Conservation (phyloP, 768 basidiomycete species). For the Mycena galericulata region DNA sequence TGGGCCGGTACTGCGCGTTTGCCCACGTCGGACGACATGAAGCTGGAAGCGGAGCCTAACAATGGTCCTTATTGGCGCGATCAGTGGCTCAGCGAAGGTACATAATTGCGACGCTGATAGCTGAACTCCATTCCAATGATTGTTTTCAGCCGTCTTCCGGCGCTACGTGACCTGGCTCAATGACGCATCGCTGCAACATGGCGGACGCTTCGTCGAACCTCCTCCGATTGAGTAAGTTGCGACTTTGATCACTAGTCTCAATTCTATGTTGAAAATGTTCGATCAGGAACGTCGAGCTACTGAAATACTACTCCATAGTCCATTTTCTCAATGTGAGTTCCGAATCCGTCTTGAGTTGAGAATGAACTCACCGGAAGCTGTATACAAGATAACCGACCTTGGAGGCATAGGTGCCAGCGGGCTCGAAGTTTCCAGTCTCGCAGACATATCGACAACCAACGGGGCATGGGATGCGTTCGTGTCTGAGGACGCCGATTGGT, state of each 20-base stretch:
- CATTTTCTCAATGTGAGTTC: constrained; percentile 16
- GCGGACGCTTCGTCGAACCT: constrained; percentile 23
- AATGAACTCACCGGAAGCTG: not conserved
- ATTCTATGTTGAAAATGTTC: no score
- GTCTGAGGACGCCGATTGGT: constrained; percentile 61
- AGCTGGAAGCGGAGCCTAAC: not conserved
- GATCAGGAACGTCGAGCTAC: constrained; percentile 12
- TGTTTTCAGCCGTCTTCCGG: not conserved
- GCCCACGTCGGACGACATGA: not conserved
- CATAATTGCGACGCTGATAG: not conserved
- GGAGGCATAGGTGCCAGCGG: not conserved
- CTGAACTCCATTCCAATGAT: not conserved
- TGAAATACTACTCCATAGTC: constrained; percentile 20
- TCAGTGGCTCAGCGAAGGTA: constrained; percentile 22
- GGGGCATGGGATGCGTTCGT: constrained; percentile 15
- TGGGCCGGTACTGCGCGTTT: constrained; percentile 37
- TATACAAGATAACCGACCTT: constrained; percentile 1
- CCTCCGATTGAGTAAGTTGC: constrained; percentile 21
- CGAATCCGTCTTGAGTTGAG: not conserved
- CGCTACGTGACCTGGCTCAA: constrained; percentile 25
- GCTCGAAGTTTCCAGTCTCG: constrained; percentile 1
- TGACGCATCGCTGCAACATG: constrained; percentile 18
- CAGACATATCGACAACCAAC: not conserved
- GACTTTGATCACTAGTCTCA: no score
- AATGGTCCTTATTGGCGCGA: not conserved